A percentile compares a stretch with the other conserved stretches of the same genome.
phyloP scores from a whole-genome alignment of 192 early-diverging fungal genomes.

The Coemansia reversa region DNA sequence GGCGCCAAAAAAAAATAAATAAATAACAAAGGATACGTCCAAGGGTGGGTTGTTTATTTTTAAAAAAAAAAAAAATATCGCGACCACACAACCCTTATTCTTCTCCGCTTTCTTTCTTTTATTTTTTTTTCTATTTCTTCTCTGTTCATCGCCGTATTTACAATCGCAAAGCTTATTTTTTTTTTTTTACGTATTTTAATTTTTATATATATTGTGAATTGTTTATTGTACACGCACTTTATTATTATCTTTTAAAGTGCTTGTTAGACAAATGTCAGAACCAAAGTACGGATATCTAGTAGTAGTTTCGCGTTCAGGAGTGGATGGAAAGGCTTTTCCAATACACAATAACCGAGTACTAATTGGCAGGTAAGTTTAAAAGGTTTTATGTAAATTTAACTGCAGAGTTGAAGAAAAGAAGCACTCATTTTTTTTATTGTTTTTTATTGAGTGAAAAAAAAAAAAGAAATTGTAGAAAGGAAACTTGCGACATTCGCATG shows the following conservation, averaged over 20 bases:
- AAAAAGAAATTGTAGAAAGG: slow-evolving; percentile 7
- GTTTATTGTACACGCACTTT: slow-evolving; percentile 1
- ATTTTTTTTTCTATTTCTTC: slow-evolving; percentile 1
- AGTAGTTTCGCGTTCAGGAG: slow-evolving; percentile 40
- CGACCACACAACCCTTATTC: not conserved
- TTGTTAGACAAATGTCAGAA: slow-evolving; percentile 5
- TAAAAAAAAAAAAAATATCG: not conserved
- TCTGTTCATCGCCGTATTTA: not conserved
- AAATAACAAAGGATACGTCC: slow-evolving; percentile 4
- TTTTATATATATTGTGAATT: not conserved
- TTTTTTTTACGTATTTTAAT: too few relatives aligned
- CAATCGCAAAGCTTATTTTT: not conserved
- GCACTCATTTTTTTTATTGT: not conserved
- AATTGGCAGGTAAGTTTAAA: slow-evolving; percentile 42
- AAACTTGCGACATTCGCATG: slow-evolving; percentile 54
- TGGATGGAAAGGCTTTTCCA: slow-evolving; percentile 46
- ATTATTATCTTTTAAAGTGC: too few relatives aligned
- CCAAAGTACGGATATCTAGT: slow-evolving; percentile 41
- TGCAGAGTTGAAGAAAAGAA: too few relatives aligned
- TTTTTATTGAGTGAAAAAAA: too few relatives aligned
- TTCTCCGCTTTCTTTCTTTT: not conserved
- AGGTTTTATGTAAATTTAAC: too few relatives aligned
- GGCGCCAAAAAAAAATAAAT: not conserved
- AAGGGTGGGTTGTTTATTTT: slow-evolving; percentile 1
- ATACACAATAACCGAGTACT: slow-evolving; percentile 36